A percentile compares a stretch with the other conserved stretches of the same genome.
Evolutionary conservation across 768 basidiomycete genomes (phyloP).

Genomic region (Dacryopinax spathularia): DNA sequence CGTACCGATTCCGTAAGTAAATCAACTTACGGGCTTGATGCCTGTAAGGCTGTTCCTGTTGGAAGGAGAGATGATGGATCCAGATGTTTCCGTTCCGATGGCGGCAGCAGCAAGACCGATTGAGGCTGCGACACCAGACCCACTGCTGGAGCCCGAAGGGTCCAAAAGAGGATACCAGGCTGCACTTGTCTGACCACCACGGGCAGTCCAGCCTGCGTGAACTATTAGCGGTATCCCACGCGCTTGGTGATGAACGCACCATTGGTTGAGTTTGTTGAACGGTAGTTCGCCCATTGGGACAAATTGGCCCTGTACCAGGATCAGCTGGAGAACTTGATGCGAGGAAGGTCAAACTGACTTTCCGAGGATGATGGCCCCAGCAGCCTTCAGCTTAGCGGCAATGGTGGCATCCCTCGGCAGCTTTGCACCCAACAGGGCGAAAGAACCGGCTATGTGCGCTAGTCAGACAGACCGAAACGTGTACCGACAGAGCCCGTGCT

Average conservation of each 20-base stretch:
- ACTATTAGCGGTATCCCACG: slow-evolving; percentile 12
- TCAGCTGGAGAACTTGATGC: not conserved
- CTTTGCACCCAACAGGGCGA: not conserved
- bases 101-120: slow-evolving; percentile 34
- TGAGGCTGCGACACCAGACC: slow-evolving; percentile 39
- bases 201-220: slow-evolving; percentile 43
- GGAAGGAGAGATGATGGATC: slow-evolving; percentile 41
- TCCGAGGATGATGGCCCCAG: slow-evolving; percentile 21
- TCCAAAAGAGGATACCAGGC: slow-evolving; percentile 39
- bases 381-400: slow-evolving; percentile 4
- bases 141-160: slow-evolving; percentile 45
- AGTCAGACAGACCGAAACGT: too few species aligned
- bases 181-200: slow-evolving; percentile 36
- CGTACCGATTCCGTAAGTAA: slow-evolving; percentile 42
- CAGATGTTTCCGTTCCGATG: slow-evolving; percentile 33
- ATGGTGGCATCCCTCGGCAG: not conserved
- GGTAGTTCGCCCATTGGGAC: slow-evolving; percentile 39
- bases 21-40: slow-evolving; percentile 45
- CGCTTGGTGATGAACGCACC: not conserved
- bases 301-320: slow-evolving; percentile 33
- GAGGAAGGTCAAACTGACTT: not conserved
- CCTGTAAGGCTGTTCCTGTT: slow-evolving; percentile 42
- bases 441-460: not conserved
- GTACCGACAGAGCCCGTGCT: too few species aligned
- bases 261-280: slow-evolving; percentile 20